phyloP scores from a whole-genome alignment of 768 basidiomycete genomes.

The Leccinellum albellum region DNA sequence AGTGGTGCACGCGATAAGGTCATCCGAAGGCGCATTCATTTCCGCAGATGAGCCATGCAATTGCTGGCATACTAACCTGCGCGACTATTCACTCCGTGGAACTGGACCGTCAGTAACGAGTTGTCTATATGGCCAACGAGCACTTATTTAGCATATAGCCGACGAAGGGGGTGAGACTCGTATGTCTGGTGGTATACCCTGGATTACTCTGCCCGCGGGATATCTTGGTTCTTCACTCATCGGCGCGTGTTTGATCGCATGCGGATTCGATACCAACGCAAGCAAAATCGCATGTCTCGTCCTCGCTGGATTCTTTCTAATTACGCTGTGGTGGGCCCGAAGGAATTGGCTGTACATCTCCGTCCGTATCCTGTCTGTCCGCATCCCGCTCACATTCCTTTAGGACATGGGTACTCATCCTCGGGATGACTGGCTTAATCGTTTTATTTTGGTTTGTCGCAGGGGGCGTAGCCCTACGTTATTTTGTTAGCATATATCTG shows the following conservation, averaged over 20 bases:
- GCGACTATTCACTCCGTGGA: slow-evolving; percentile 84
- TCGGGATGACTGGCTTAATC: slow-evolving; percentile 77
- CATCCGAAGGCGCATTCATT: background rate
- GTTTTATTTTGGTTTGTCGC: slow-evolving; percentile 82
- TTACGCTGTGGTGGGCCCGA: slow-evolving; percentile 88
- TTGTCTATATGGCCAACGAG: background rate
- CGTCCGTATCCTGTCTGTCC: too few species aligned
- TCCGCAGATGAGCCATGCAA: slow-evolving; percentile 78
- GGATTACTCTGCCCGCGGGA: slow-evolving; percentile 81
- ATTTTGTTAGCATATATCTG: slow-evolving; percentile 47
- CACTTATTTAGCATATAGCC: slow-evolving; percentile 39
- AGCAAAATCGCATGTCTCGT: slow-evolving; percentile 80
- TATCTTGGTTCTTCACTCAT: slow-evolving; percentile 85
- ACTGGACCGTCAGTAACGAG: slow-evolving; percentile 66
- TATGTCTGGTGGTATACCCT: slow-evolving; percentile 83
- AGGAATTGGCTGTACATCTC: slow-evolving; percentile 63
- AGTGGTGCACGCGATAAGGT: slow-evolving; percentile 8
- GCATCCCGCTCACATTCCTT: background rate
- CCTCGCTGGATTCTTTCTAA: slow-evolving; percentile 79
- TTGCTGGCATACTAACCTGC: slow-evolving; percentile 77
- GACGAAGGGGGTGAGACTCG: slow-evolving; percentile 85
- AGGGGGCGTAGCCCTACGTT: slow-evolving; percentile 71
- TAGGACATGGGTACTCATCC: slow-evolving; percentile 76
- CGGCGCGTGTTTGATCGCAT: slow-evolving; percentile 82
- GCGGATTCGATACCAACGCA: slow-evolving; percentile 85